These are phyloP conservation scores for Populus deltoides DNA, from an alignment of 345 rosid species.

Conservation along the genomic window DNA sequence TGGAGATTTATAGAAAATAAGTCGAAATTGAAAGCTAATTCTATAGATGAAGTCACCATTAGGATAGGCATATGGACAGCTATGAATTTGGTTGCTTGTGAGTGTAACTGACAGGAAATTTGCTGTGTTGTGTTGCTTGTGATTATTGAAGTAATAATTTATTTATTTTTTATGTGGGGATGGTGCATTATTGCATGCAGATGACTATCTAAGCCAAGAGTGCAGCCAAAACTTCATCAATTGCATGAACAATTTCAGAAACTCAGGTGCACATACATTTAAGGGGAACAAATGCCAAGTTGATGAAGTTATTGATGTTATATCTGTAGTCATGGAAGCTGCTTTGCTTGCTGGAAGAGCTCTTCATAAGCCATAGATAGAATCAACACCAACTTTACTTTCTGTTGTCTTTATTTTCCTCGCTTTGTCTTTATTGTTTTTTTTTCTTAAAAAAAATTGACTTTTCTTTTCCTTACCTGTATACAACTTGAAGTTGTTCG, in stretches of 20 bases:
- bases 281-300: slow-evolving; percentile 68
- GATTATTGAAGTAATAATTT: neutral
- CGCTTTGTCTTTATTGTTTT: neutral
- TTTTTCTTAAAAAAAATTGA: neutral
- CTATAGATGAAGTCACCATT: too few species aligned
- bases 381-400: neutral
- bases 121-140: neutral
- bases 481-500: neutral
- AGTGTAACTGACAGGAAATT: neutral
- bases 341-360: slow-evolving; percentile 88
- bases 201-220: slow-evolving; percentile 81
- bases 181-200: slow-evolving; percentile 30
- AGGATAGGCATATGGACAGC: neutral
- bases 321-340: slow-evolving; percentile 69
- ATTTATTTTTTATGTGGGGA: neutral
- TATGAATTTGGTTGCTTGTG: neutral
- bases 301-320: slow-evolving; percentile 56
- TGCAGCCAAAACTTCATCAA: slow-evolving; percentile 74
- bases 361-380: slow-evolving; percentile 58
- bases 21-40: too few species aligned
- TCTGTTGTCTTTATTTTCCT: neutral
- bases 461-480: neutral
- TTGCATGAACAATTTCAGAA: slow-evolving; percentile 61
- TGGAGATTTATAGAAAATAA: neutral
- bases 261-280: slow-evolving; percentile 43